Base-by-base conservation (phyloP, 768 basidiomycete species). In the Chalciporus sphaerocephalus region DNA sequence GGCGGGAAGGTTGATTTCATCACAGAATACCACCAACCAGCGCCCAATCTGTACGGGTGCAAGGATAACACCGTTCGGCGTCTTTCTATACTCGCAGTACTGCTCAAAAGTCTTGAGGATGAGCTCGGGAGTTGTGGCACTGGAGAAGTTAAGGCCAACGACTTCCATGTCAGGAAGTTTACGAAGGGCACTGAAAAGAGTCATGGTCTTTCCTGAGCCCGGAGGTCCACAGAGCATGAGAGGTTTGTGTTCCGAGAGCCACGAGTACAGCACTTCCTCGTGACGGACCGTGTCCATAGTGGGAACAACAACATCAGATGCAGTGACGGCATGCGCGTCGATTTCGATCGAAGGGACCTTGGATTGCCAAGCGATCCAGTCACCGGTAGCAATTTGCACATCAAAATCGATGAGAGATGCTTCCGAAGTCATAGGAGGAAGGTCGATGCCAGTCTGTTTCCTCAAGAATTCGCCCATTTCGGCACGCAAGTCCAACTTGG, bases 161-260 rank as follows among this genome's bases (percentile, higher is more conserved):
- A 98, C 92, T 60, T 99, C 96, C 86, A 99, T 93, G 67, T 98
- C 92, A 2, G 96, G 94, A 30, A 98, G 78, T 66, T 98, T 98
- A 46, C 96, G 84, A 23, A 99, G 78, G 9, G 96, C 96, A 56
- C 92, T 96, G 72, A 99, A 98, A 16, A 99, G 74, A 0, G 96
- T 98, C 96, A 99, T 99, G 6, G 96, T 99, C 72, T 99, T 99
- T 18, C 96, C 96, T 17, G 96, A 98, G 61, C 96, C 96, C n/a
- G 96, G 96, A 58, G 96, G 96, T 37, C 96, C 96, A 62, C 94
- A 99, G 20, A 99, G 79, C 81, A 99, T 89, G 44, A 99, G 78
- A 16, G 96, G 96, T 59, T 97, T 97, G 69, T 98, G 96, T 64
- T 98, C 96, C 2, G 93, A 92, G 6, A 99, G 74, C 96, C 96